These are phyloP conservation scores for Rhodotorula graminis DNA, from an alignment of 768 basidiomycete genomes.

Conservation along the genomic window DNA sequence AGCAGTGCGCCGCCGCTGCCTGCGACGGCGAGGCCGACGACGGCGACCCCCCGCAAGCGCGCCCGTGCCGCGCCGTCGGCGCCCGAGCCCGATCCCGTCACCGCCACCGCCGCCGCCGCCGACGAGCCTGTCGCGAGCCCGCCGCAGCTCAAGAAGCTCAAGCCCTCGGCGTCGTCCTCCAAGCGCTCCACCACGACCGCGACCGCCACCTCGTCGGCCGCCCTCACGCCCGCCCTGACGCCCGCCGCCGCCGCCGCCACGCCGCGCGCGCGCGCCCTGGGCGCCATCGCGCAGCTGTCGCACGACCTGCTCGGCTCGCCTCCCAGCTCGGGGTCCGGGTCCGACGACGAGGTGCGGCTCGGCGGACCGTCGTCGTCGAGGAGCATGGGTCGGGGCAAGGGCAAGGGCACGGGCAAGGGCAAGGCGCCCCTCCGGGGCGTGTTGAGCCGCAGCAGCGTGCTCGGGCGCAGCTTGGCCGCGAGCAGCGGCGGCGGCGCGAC, in stretches of 20 bases:
- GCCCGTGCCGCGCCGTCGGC: neutral
- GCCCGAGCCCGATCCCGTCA: neutral
- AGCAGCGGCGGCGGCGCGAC: neutral
- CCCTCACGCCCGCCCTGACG: neutral
- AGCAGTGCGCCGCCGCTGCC: neutral
- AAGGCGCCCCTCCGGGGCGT: neutral
- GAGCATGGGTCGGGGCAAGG: too few species aligned
- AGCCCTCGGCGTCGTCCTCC: neutral
- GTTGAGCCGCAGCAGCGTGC: neutral
- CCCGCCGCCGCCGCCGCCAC: slow-evolving; percentile 1
- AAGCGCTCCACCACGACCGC: neutral
- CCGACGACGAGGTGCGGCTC: neutral
- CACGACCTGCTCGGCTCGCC: slow-evolving; percentile 7
- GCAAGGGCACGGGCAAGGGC: neutral
- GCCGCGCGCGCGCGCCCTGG: slow-evolving; percentile 19
- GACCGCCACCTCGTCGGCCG: too few species aligned
- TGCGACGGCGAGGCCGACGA: neutral
- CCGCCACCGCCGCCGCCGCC: too few species aligned
- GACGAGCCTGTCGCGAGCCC: too few species aligned
- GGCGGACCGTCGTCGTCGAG: too few species aligned
- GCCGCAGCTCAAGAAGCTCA: neutral
- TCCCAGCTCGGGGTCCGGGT: too few species aligned
- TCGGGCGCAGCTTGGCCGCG: neutral
- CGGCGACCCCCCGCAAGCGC: neutral
- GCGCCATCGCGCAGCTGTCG: slow-evolving; percentile 29